Evolutionary conservation across 495 filamentous ascomycete species (phyloP), one percentile per base, ranked within the genome.

Genomic region (Trichoderma virens): DNA sequence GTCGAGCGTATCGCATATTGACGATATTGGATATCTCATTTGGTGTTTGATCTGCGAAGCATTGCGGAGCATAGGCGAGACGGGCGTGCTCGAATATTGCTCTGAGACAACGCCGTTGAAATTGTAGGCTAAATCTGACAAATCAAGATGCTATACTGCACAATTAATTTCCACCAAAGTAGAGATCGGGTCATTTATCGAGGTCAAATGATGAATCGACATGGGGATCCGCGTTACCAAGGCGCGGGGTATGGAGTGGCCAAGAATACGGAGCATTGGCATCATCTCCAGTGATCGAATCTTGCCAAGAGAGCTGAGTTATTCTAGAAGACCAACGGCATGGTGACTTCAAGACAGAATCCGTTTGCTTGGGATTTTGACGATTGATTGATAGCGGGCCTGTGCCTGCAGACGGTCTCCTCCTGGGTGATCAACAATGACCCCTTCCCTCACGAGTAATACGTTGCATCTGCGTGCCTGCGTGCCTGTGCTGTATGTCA

Each of bases 41-140:
- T 30, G 51, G 51, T 56, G 13, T 28, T 56, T 56, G 51, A 56
- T 56, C 51, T 28, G 51, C 51, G 25, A 56, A 56, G 27, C 27
- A 30, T 28, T 56, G 51, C 23, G 51, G 51, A 56, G 25, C 20
- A 47, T 11, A 16, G 38, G 43, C 43, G 43, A 47, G 18, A 47
- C 43, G 5, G 43, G 23, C 4, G 20, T n/a, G 4, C 20, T 7
- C 2, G 43, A 47, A 20, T n/a, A 47, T 25, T 25, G 43, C 20
- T 47, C 23, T 23, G 20, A 47, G 20, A 47, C 20, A 25, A 20
- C 20, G 43, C 16, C 43, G 43, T 47, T 6, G 4, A 23, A 20
- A n/a, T n/a, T 23, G 34, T 13, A 35, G 13, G 34, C 34, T 13
- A 35, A 3, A 6, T 13, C 34, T 13, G 34, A 35, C 34, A 35